These are phyloP conservation scores for Botryococcus braunii DNA, from an alignment of 163 green algal genomes.

Conservation along the genomic window DNA sequence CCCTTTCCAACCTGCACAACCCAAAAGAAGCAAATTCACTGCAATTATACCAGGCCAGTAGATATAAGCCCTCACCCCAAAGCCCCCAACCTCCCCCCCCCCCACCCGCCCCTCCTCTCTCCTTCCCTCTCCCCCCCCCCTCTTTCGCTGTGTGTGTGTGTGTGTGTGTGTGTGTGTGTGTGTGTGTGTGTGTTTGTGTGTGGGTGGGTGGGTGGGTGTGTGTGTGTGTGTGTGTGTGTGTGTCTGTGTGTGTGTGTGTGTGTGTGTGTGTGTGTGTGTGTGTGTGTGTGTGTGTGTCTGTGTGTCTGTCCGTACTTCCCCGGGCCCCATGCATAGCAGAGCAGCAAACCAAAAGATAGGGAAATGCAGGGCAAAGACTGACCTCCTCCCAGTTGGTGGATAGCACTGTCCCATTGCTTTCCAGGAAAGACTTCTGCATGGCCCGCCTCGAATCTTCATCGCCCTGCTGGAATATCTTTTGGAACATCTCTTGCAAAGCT, in stretches of 20 bases:
- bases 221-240: constrained; percentile 2
- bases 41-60: not conserved
- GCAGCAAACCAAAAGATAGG: too few species aligned
- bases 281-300: not conserved
- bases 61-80: not conserved
- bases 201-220: not conserved
- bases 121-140: not conserved
- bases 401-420: constrained; percentile 80
- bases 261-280: not conserved
- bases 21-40: too few species aligned
- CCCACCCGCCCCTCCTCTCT: not conserved
- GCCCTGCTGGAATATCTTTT: constrained; percentile 76
- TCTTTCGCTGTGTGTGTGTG: not conserved
- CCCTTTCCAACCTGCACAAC: too few species aligned
- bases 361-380: too few species aligned
- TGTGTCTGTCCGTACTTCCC: not conserved
- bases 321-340: too few species aligned
- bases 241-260: constrained; percentile 1
- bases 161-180: not conserved
- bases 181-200: not conserved
- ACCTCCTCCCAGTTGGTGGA: constrained; percentile 96
- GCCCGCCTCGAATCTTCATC: constrained; percentile 88
- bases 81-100: not conserved
- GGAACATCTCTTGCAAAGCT: constrained; percentile 43
- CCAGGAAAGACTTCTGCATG: constrained; percentile 97